These are phyloP conservation scores for Penicillium sp. DNA, from an alignment of 2,329 filamentous ascomycete species.

Conservation along the genomic window DNA sequence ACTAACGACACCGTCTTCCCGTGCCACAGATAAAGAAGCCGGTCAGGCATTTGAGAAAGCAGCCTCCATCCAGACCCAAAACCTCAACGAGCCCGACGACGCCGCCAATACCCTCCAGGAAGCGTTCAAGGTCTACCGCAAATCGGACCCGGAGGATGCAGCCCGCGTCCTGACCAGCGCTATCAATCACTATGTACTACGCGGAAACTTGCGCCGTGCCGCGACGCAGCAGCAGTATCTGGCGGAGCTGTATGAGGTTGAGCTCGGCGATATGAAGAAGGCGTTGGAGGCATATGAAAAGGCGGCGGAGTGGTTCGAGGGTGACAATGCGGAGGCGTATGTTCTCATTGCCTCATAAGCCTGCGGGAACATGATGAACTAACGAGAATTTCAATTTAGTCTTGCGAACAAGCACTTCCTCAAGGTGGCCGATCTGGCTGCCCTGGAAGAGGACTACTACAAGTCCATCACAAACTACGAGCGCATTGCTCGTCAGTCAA, in stretches of 20 bases:
- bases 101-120: conserved; percentile 85
- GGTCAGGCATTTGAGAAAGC: conserved; percentile 84
- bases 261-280: conserved; percentile 74
- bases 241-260: conserved; percentile 81
- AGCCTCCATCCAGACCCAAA: conserved; percentile 74
- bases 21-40: conserved; percentile 71
- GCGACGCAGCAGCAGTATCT: conserved; percentile 88
- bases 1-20: conserved; percentile 5
- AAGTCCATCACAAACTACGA: conserved; percentile 82
- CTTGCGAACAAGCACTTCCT: conserved; percentile 92
- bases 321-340: conserved; percentile 80
- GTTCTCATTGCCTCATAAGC: not conserved
- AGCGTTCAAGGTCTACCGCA: conserved; percentile 93
- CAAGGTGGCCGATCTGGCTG: conserved; percentile 86
- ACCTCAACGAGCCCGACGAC: conserved; percentile 89
- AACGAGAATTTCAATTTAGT: conserved; percentile 45
- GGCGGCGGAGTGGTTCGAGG: conserved; percentile 86
- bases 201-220: conserved; percentile 88
- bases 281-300: conserved; percentile 83
- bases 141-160: conserved; percentile 79
- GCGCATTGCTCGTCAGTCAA: conserved; percentile 73
- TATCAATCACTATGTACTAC: conserved; percentile 81
- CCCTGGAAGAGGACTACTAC: conserved; percentile 79
- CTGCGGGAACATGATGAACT: not conserved
- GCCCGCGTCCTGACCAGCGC: conserved; percentile 76